These are phyloP conservation scores for Umbelopsis isabellina DNA, from an alignment of 192 early-diverging fungal genomes.

Conservation along the genomic window DNA sequence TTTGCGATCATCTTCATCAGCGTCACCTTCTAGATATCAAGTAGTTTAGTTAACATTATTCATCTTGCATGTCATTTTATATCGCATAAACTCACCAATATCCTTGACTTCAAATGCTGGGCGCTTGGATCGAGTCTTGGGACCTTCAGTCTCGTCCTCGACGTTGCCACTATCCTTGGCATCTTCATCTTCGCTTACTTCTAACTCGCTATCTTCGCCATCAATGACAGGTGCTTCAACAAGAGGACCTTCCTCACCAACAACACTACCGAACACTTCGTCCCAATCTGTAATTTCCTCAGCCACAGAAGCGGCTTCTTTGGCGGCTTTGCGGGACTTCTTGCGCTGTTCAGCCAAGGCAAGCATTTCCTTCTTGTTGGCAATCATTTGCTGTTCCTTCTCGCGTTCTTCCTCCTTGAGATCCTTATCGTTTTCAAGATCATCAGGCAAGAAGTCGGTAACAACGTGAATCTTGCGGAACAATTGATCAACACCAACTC, in stretches of 20 bases:
- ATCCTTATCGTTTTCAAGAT: conserved; percentile 69
- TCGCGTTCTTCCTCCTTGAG: conserved; percentile 53
- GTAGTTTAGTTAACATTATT: background rate
- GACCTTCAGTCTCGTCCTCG: conserved; percentile 25
- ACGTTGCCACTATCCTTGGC: conserved; percentile 36
- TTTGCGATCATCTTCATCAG: conserved; percentile 43
- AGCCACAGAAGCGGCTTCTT: conserved; percentile 31
- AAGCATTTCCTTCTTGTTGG: conserved; percentile 47
- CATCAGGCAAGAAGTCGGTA: conserved; percentile 82
- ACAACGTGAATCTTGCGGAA: conserved; percentile 92
- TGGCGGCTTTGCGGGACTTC: conserved; percentile 36
- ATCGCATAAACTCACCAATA: background rate
- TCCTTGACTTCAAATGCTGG: conserved; percentile 26
- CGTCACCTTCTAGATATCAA: conserved; percentile 10
- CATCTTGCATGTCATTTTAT: background rate
- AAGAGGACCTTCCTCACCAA: conserved; percentile 58
- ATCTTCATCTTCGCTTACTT: conserved; percentile 46
- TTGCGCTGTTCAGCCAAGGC: conserved; percentile 46
- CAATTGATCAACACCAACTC: conserved; percentile 74
- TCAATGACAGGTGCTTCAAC: conserved; percentile 44
- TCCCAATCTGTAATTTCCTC: conserved; percentile 79
- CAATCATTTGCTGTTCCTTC: conserved; percentile 36
- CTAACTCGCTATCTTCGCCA: conserved; percentile 49
- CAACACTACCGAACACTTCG: conserved; percentile 84
- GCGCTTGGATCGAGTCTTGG: conserved; percentile 8